Percentiles rank a stretch among this genome's conserved stretches.
Evolutionary conservation across 2,329 filamentous ascomycete species (phyloP).

Genomic region (Claviceps spartinae): DNA sequence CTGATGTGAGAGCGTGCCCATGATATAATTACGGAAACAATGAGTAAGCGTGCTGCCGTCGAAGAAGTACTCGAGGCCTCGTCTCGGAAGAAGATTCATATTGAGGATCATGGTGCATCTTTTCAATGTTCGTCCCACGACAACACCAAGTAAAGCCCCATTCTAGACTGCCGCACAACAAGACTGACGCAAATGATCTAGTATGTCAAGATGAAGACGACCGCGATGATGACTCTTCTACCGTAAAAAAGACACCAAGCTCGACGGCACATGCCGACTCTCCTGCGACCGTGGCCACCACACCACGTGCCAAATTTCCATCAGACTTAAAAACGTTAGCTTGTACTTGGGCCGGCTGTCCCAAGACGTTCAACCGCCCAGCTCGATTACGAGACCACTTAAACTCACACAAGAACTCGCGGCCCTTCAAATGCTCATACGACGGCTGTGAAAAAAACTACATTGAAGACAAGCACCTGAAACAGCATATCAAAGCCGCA

Average conservation of each 20-base stretch:
- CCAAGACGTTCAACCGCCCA: constrained; percentile 78
- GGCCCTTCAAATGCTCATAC: constrained; percentile 61
- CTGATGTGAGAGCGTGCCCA: neutral
- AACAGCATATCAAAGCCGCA: constrained; percentile 70
- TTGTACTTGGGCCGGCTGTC: constrained; percentile 62
- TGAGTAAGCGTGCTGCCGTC: constrained; percentile 21
- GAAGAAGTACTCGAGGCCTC: constrained; percentile 13
- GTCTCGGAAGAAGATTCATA: constrained; percentile 14
- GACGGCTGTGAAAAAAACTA: constrained; percentile 70
- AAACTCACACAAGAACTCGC: constrained; percentile 73
- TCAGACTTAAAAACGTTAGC: constrained; percentile 63
- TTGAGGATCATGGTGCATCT: constrained; percentile 9
- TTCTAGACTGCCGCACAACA: too few species aligned
- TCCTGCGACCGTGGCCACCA: constrained; percentile 20
- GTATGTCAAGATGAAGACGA: constrained; percentile 5
- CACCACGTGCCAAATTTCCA: constrained; percentile 41
- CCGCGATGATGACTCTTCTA: constrained; percentile 20
- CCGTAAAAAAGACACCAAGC: constrained; percentile 18
- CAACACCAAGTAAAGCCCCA: neutral
- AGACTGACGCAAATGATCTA: neutral
- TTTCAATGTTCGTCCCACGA: constrained; percentile 11
- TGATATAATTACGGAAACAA: constrained; percentile 5
- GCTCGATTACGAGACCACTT: constrained; percentile 68
- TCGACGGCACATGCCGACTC: constrained; percentile 20
- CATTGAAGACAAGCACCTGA: constrained; percentile 72